These are phyloP conservation scores for Lichina pygmaea DNA, from an alignment of 495 filamentous ascomycete genomes.

Conservation along the genomic window DNA sequence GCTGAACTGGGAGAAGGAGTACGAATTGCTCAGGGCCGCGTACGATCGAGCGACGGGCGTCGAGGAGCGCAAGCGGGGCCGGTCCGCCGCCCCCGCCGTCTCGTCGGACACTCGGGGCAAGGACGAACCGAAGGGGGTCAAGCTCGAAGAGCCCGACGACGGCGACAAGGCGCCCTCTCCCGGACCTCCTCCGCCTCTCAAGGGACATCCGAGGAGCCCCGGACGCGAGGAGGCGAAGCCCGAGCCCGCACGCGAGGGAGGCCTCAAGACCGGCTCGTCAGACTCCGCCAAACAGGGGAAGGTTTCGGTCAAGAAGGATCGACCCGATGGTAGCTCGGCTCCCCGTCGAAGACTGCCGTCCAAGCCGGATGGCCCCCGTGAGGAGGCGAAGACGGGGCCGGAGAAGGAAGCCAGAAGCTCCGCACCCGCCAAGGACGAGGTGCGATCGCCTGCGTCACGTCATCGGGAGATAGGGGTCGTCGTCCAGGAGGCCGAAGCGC, in stretches of 20 bases:
- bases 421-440: conserved; percentile 12
- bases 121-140: background rate
- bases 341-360: background rate
- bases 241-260: too few species aligned
- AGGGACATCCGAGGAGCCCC: too few species aligned
- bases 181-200: too few species aligned
- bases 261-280: too few species aligned
- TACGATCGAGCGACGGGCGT: conserved; percentile 35
- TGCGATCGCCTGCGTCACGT: conserved; percentile 16
- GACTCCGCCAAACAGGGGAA: too few species aligned
- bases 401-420: conserved; percentile 25
- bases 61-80: conserved; percentile 6
- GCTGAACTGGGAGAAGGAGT: conserved; percentile 73
- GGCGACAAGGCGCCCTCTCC: background rate
- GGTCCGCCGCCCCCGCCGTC: conserved; percentile 1
- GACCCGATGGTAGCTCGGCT: too few species aligned
- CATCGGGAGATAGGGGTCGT: conserved; percentile 19
- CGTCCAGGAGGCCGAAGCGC: conserved; percentile 23
- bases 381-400: conserved; percentile 12
- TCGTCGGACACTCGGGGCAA: background rate
- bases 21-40: conserved; percentile 50
- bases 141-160: background rate
- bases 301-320: too few species aligned
- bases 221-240: too few species aligned
- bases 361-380: background rate